Conservation (phyloP, 2,329 filamentous ascomycete species). For the Emmonsia crescens region DNA sequence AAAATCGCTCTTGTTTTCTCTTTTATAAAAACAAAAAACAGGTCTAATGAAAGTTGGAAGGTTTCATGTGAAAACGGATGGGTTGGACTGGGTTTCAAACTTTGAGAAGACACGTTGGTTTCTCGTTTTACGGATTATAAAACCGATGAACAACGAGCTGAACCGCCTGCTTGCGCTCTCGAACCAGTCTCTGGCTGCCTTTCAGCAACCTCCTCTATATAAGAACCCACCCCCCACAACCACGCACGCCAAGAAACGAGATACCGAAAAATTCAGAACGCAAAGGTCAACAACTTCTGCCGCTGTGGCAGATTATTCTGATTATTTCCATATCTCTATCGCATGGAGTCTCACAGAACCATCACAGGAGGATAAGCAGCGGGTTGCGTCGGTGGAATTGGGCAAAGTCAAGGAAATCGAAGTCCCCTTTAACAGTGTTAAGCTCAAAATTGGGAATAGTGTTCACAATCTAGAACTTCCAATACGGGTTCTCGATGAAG, state of each 20-base stretch:
- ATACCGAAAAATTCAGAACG: slow-evolving; percentile 1
- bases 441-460: slow-evolving; percentile 64
- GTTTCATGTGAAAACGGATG: slow-evolving; percentile 38
- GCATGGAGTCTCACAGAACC: slow-evolving; percentile 64
- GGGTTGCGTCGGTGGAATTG: slow-evolving; percentile 17
- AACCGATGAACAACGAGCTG: slow-evolving; percentile 43
- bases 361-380: slow-evolving; percentile 31
- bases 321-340: slow-evolving; percentile 76
- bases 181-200: slow-evolving; percentile 51
- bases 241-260: slow-evolving; percentile 8
- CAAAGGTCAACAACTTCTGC: not conserved
- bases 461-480: slow-evolving; percentile 35
- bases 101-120: slow-evolving; percentile 65
- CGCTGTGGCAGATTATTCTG: slow-evolving; percentile 31
- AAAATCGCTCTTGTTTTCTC: not conserved
- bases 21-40: slow-evolving; percentile 1
- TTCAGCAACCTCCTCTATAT: slow-evolving; percentile 64
- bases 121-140: slow-evolving; percentile 58
- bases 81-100: slow-evolving; percentile 56
- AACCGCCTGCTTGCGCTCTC: slow-evolving; percentile 53
- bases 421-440: slow-evolving; percentile 51
- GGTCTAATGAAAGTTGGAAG: slow-evolving; percentile 26
- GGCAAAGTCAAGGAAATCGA: slow-evolving; percentile 31
- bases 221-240: slow-evolving; percentile 15
- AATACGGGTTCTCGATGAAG: slow-evolving; percentile 7